phyloP scores from a whole-genome alignment of 73 alveolate genomes.

The Tetrahymena thermophila region DNA sequence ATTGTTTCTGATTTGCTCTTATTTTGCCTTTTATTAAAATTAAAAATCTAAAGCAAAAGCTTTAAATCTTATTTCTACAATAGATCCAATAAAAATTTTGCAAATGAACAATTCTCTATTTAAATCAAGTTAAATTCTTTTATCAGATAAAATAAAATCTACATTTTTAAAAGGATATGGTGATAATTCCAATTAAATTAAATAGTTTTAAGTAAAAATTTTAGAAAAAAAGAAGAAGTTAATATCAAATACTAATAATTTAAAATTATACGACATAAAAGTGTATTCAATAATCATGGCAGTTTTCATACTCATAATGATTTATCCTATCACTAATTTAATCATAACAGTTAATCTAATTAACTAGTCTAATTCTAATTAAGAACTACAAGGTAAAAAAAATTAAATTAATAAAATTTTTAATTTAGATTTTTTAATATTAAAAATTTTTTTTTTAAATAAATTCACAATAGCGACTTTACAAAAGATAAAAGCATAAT shows the following conservation, averaged over 20 bases:
- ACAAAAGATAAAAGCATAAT: not conserved
- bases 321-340: not conserved
- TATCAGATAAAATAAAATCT: not conserved
- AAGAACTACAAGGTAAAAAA: not conserved
- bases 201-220: not conserved
- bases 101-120: not conserved
- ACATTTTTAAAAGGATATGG: not conserved
- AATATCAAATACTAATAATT: not conserved
- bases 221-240: not conserved
- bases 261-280: not conserved
- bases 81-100: not conserved
- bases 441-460: too few species aligned
- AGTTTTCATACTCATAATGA: not conserved
- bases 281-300: not conserved
- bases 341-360: not conserved
- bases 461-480: not conserved
- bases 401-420: not conserved
- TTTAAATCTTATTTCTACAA: not conserved
- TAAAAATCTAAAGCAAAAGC: not conserved
- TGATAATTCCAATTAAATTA: not conserved
- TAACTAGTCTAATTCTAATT: not conserved
- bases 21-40: not conserved
- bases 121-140: not conserved
- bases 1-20: not conserved
- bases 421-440: not conserved